phyloP scores from a whole-genome alignment of 1,284 basidiomycete species.

The Mycena sp. region DNA sequence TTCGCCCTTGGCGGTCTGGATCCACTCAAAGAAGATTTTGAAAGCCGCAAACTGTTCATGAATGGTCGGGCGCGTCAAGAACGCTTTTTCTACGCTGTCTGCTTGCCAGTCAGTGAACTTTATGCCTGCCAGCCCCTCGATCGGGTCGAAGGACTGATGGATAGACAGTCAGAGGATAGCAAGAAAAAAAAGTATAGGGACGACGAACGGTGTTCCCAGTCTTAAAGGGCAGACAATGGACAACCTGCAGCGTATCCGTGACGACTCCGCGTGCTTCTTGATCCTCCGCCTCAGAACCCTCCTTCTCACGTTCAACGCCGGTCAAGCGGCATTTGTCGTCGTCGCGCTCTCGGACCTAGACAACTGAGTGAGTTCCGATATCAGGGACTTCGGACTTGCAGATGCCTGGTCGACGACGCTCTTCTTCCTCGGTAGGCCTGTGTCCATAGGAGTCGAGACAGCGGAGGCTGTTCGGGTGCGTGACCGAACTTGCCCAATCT shows the following conservation, averaged over 20 bases:
- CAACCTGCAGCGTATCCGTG: background rate
- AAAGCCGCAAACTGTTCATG: background rate
- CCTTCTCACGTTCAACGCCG: background rate
- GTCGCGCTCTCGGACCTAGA: constrained; percentile 9
- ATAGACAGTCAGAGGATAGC: background rate
- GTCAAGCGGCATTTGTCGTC: constrained; percentile 5
- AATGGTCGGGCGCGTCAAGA: background rate
- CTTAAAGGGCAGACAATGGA: background rate
- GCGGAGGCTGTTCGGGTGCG: background rate
- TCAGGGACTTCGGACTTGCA: background rate
- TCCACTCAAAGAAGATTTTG: constrained; percentile 1
- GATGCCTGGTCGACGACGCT: constrained; percentile 2
- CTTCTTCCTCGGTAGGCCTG: background rate
- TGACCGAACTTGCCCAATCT: constrained; percentile 1
- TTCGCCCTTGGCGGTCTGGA: background rate
- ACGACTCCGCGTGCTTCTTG: background rate
- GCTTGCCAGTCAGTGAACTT: background rate
- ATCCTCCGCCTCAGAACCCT: background rate
- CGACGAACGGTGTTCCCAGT: background rate
- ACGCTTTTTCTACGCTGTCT: constrained; percentile 4
- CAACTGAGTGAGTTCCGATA: background rate
- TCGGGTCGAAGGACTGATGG: constrained; percentile 1
- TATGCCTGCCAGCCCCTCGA: background rate
- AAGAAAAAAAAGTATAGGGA: background rate
- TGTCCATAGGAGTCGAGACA: background rate